Percentiles rank a stretch among this genome's conserved stretches.
These are phyloP conservation scores for Talaromyces sp. DNA, from an alignment of 2,329 filamentous ascomycete genomes.

Conservation along the genomic window DNA sequence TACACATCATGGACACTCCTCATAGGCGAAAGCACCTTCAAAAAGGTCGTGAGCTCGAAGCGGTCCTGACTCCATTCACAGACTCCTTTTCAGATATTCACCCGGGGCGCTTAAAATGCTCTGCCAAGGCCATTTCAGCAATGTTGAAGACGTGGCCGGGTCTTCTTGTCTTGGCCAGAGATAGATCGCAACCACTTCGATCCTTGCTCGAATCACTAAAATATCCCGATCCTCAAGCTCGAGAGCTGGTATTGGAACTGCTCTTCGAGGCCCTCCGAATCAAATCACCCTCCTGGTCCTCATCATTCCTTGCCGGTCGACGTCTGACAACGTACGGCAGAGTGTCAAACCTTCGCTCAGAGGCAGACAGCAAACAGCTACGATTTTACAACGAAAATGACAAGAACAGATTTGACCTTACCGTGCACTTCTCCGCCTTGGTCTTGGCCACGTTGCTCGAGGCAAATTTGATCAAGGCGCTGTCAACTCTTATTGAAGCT, in stretches of 20 bases:
- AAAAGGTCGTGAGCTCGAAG: slow-evolving; percentile 82
- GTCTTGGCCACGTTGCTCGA: slow-evolving; percentile 80
- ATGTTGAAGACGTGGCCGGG: slow-evolving; percentile 93
- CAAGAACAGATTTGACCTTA: slow-evolving; percentile 62
- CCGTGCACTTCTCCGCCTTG: slow-evolving; percentile 90
- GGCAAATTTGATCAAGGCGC: slow-evolving; percentile 60
- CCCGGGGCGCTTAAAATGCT: slow-evolving; percentile 69
- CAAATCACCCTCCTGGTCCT: slow-evolving; percentile 90
- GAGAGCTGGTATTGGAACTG: slow-evolving; percentile 80
- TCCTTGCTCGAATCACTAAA: slow-evolving; percentile 68
- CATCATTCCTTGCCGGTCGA: slow-evolving; percentile 86
- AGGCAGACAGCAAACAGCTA: slow-evolving; percentile 48
- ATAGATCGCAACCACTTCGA: slow-evolving; percentile 74
- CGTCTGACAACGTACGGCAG: slow-evolving; percentile 94
- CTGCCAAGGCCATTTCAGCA: slow-evolving; percentile 84
- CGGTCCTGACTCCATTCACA: slow-evolving; percentile 86
- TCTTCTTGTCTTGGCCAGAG: slow-evolving; percentile 79
- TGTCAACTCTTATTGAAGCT: slow-evolving; percentile 46
- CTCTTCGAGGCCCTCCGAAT: slow-evolving; percentile 80
- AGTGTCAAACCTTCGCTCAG: slow-evolving; percentile 73
- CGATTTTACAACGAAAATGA: slow-evolving; percentile 59
- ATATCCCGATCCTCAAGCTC: slow-evolving; percentile 50
- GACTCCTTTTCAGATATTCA: slow-evolving; percentile 60
- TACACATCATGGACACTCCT: slow-evolving; percentile 84
- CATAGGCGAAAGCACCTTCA: slow-evolving; percentile 74